These are phyloP conservation scores for Cantharellus cinnabarinus DNA, from an alignment of 768 basidiomycete genomes.

Conservation along the genomic window DNA sequence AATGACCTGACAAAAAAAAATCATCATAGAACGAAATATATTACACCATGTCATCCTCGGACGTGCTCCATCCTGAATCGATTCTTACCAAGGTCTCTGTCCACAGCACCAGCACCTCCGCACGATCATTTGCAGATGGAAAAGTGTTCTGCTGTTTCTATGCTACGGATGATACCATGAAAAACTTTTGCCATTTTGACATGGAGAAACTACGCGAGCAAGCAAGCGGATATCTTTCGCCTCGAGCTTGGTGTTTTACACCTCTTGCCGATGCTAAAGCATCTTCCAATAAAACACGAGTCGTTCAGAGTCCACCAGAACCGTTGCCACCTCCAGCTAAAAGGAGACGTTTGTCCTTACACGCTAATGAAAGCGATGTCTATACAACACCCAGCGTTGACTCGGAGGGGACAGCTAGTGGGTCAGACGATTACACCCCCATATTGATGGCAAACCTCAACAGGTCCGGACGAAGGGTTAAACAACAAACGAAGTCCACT, in stretches of 20 bases:
- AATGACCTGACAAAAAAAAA: neutral
- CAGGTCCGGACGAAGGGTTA: too few relatives aligned
- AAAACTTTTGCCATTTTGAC: slow-evolving; percentile 39
- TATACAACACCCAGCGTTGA: too few relatives aligned
- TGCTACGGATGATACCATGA: slow-evolving; percentile 37
- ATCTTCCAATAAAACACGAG: slow-evolving; percentile 14
- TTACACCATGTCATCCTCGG: slow-evolving; percentile 32
- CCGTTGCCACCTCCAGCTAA: slow-evolving; percentile 18
- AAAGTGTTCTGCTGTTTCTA: slow-evolving; percentile 32
- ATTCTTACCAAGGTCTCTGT: slow-evolving; percentile 35
- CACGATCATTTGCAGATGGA: slow-evolving; percentile 8
- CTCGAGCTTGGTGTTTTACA: neutral
- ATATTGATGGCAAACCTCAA: too few relatives aligned
- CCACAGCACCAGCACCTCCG: slow-evolving; percentile 8
- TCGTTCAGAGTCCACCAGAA: slow-evolving; percentile 13
- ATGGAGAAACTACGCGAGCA: slow-evolving; percentile 31
- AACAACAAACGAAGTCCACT: too few relatives aligned
- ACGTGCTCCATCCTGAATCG: slow-evolving; percentile 28
- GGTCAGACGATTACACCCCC: too few relatives aligned
- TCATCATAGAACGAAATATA: slow-evolving; percentile 50
- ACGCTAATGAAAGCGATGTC: too few relatives aligned
- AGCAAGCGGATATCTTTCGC: neutral
- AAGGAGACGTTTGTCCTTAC: slow-evolving; percentile 9
- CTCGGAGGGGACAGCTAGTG: too few relatives aligned
- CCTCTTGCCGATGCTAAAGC: neutral